phyloP scores from a whole-genome alignment of 2,329 filamentous ascomycete genomes.

The Botrytis squamosa region DNA sequence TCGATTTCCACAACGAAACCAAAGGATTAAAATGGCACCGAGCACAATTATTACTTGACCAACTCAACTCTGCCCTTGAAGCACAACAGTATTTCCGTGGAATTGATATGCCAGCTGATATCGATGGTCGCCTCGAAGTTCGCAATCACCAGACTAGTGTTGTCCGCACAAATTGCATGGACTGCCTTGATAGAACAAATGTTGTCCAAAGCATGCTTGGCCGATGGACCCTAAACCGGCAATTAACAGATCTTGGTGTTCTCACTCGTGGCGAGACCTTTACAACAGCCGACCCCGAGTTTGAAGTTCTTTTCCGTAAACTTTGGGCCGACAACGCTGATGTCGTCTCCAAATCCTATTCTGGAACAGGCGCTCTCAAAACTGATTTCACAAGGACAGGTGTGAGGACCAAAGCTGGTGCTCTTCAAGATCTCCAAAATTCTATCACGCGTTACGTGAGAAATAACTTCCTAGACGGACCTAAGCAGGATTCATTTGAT shows the following conservation, averaged over 20 bases:
- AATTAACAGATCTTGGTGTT: conserved; percentile 81
- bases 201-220: conserved; percentile 97
- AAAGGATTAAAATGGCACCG: conserved; percentile 94
- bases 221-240: conserved; percentile 82
- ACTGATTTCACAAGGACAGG: conserved; percentile 97
- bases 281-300: conserved; percentile 70
- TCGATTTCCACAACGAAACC: conserved; percentile 97
- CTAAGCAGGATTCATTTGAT: conserved; percentile 92
- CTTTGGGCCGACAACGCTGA: conserved; percentile 99
- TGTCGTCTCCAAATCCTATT: conserved; percentile 87
- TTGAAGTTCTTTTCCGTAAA: conserved; percentile 92
- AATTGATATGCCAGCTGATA: conserved; percentile 74
- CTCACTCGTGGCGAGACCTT: conserved; percentile 75
- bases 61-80: conserved; percentile 71
- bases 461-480: conserved; percentile 95
- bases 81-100: conserved; percentile 91
- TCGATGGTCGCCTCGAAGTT: conserved; percentile 72
- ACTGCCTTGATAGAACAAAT: conserved; percentile 96
- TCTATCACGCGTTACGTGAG: conserved; percentile 84
- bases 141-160: conserved; percentile 82
- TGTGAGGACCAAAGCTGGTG: conserved; percentile 79
- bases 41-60: conserved; percentile 80
- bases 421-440: conserved; percentile 82
- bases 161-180: conserved; percentile 98
- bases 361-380: conserved; percentile 95